Percentiles rank a stretch among this genome's conserved stretches.
These are phyloP conservation scores for Gastrodia elata DNA, from an alignment of 106 monocot genomes.

Conservation along the genomic window DNA sequence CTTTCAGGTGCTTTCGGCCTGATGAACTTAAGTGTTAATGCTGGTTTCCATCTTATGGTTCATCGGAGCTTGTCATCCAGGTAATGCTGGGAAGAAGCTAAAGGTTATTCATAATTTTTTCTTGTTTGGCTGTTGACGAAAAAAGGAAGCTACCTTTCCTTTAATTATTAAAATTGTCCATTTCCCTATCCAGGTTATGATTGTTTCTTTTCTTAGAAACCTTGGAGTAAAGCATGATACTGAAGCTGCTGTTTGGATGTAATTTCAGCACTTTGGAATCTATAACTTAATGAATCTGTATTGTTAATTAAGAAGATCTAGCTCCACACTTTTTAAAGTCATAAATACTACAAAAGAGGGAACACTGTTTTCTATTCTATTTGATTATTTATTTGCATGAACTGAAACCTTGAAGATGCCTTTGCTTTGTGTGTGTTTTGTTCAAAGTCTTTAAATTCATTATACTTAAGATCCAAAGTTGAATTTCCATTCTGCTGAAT, in stretches of 20 bases:
- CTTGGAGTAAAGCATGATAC: not conserved
- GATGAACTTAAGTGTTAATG: not conserved
- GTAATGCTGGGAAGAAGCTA: not conserved
- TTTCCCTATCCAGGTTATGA: not conserved
- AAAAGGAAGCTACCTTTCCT: not conserved
- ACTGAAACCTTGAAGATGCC: too few relatives aligned
- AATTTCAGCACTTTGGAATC: not conserved
- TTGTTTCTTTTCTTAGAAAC: not conserved
- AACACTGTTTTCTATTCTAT: too few relatives aligned
- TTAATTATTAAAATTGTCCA: not conserved
- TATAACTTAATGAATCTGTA: not conserved
- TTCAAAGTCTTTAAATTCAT: too few relatives aligned
- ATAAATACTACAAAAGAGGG: too few relatives aligned
- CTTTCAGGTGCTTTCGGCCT: slow-evolving; percentile 2
- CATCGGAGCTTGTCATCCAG: not conserved
- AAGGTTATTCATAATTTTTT: not conserved
- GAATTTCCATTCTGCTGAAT: too few relatives aligned
- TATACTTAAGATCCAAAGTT: too few relatives aligned
- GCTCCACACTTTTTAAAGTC: too few relatives aligned
- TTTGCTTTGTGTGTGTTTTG: too few relatives aligned
- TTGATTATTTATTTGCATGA: not conserved
- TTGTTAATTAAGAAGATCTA: not conserved
- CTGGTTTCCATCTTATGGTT: not conserved
- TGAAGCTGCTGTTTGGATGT: not conserved
- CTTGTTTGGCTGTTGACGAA: not conserved